Conservation (phyloP, 306 rosid species). For the Castanea mollissima region DNA sequence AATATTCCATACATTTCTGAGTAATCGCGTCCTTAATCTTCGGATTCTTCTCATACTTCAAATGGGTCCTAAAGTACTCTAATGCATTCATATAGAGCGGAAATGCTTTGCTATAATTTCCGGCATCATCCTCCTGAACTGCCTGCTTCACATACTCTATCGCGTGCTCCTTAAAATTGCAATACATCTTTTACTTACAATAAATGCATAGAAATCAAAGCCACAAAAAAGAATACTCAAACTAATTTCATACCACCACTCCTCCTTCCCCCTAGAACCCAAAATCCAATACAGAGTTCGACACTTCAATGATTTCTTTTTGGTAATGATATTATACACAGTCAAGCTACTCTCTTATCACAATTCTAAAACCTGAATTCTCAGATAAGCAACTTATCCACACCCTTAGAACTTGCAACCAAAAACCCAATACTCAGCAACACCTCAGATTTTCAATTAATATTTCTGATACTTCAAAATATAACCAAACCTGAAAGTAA, state of each 20-base stretch:
- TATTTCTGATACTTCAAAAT: too few relatives aligned
- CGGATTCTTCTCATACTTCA: constrained; percentile 95
- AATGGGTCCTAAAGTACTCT: constrained; percentile 87
- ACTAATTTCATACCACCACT: not conserved
- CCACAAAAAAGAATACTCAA: not conserved
- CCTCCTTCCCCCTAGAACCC: not conserved
- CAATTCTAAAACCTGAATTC: not conserved
- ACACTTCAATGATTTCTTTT: not conserved
- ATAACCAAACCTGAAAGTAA: too few relatives aligned
- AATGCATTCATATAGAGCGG: constrained; percentile 92
- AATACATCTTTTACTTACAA: constrained; percentile 54
- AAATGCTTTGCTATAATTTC: constrained; percentile 90
- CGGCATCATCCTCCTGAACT: constrained; percentile 81
- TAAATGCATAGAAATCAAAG: constrained; percentile 24
- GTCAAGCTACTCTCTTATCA: not conserved
- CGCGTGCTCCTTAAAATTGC: constrained; percentile 96
- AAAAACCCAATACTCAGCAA: too few relatives aligned
- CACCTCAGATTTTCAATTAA: too few relatives aligned
- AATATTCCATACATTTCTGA: constrained; percentile 84
- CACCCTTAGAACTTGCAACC: not conserved
- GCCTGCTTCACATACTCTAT: constrained; percentile 95
- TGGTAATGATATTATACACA: not conserved
- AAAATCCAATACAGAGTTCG: not conserved
- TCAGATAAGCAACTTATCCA: not conserved
- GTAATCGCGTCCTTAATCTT: constrained; percentile 50